These are phyloP conservation scores for Colletotrichum sp. DNA, from an alignment of 2,329 filamentous ascomycete species.

Conservation along the genomic window DNA sequence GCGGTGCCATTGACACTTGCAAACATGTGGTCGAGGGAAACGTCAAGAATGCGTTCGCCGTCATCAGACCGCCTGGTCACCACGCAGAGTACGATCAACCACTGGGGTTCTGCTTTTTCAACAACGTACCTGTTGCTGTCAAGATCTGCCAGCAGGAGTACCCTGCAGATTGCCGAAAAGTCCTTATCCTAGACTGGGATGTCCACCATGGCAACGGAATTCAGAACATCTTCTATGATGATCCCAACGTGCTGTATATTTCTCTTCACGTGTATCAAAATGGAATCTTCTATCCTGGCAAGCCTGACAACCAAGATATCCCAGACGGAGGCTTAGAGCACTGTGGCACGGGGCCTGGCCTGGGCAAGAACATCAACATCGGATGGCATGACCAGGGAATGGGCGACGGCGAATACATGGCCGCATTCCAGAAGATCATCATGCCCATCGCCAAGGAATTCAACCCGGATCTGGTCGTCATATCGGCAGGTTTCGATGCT, in stretches of 20 bases:
- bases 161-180: slow-evolving; percentile 81
- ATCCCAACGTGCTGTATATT: slow-evolving; percentile 94
- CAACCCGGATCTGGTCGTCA: slow-evolving; percentile 90
- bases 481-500: slow-evolving; percentile 95
- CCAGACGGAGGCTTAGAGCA: slow-evolving; percentile 68
- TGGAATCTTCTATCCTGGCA: slow-evolving; percentile 83
- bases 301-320: slow-evolving; percentile 59
- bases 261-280: slow-evolving; percentile 89
- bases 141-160: slow-evolving; percentile 84
- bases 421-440: slow-evolving; percentile 92
- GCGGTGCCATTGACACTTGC: slow-evolving; percentile 94
- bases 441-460: slow-evolving; percentile 97
- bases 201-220: slow-evolving; percentile 87
- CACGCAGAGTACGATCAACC: slow-evolving; percentile 87
- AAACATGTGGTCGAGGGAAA: slow-evolving; percentile 83
- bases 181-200: slow-evolving; percentile 93
- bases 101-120: slow-evolving; percentile 97
- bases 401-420: slow-evolving; percentile 96
- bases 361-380: slow-evolving; percentile 70
- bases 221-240: slow-evolving; percentile 94
- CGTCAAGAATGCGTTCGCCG: slow-evolving; percentile 93
- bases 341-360: slow-evolving; percentile 58
- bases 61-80: slow-evolving; percentile 93
- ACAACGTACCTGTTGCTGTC: slow-evolving; percentile 95
- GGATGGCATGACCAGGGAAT: slow-evolving; percentile 76